Conservation (phyloP, 306 rosid genomes). For the Glycine soja region DNA sequence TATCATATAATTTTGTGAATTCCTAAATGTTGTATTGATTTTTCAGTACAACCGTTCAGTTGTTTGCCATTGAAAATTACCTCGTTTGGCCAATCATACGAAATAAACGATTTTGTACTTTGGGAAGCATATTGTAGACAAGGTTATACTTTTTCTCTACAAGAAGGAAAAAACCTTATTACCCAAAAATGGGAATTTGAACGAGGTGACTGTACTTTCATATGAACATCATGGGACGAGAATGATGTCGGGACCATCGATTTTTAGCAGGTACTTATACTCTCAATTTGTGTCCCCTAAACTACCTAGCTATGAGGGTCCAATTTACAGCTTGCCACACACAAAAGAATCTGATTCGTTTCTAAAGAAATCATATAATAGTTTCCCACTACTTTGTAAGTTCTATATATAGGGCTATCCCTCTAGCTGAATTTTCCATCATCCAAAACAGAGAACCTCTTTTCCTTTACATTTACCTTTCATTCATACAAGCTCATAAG, state of each 20-base stretch:
- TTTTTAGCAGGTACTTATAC: not conserved
- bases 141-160: not conserved
- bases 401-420: constrained; percentile 13
- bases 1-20: too few species aligned
- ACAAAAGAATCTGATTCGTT: constrained; percentile 30
- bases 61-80: not conserved
- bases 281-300: constrained; percentile 5
- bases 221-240: constrained; percentile 8
- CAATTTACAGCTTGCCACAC: constrained; percentile 42
- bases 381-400: constrained; percentile 21
- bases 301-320: constrained; percentile 38
- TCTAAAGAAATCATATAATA: not conserved
- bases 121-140: not conserved
- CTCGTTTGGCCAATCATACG: not conserved
- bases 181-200: not conserved
- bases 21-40: too few species aligned
- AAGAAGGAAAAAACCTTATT: not conserved
- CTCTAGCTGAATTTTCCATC: constrained; percentile 4
- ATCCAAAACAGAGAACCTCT: constrained; percentile 7
- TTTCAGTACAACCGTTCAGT: not conserved
- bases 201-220: not conserved
- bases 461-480: not conserved
- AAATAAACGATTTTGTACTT: not conserved
- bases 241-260: constrained; percentile 22
- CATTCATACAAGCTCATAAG: constrained; percentile 5